phyloP scores from a whole-genome alignment of 1,284 basidiomycete genomes.

The Fereydounia khargensis region DNA sequence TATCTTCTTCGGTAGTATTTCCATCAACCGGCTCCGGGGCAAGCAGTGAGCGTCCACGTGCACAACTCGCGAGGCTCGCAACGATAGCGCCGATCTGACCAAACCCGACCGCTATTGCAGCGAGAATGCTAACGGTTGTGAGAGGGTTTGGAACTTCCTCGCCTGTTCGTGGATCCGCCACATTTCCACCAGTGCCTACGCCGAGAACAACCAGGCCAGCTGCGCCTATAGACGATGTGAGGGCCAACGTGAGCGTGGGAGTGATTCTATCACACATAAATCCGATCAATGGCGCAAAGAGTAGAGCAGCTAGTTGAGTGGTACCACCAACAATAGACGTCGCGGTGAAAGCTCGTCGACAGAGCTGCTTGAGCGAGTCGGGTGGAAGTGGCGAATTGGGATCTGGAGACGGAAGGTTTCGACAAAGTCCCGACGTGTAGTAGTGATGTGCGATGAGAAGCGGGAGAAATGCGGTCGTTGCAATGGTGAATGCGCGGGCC shows the following conservation, averaged over 20 bases:
- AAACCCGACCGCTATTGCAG: slow-evolving; percentile 28
- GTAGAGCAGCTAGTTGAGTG: slow-evolving; percentile 29
- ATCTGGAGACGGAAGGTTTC: slow-evolving; percentile 23
- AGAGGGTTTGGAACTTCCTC: slow-evolving; percentile 26
- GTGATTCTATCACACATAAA: slow-evolving; percentile 25
- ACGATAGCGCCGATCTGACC: slow-evolving; percentile 42
- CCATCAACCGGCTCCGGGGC: too few relatives aligned
- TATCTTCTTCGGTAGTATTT: neutral
- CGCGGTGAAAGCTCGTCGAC: slow-evolving; percentile 32
- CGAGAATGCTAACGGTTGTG: slow-evolving; percentile 13
- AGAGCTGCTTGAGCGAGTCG: slow-evolving; percentile 36
- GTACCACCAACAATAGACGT: slow-evolving; percentile 35
- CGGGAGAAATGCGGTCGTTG: slow-evolving; percentile 42
- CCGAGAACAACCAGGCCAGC: slow-evolving; percentile 25
- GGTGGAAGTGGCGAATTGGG: slow-evolving; percentile 21
- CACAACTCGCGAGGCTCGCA: slow-evolving; percentile 27
- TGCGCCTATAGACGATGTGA: slow-evolving; percentile 22
- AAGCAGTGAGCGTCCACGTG: slow-evolving; percentile 5
- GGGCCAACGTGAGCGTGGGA: slow-evolving; percentile 16
- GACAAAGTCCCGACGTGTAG: slow-evolving; percentile 33
- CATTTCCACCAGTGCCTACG: slow-evolving; percentile 13
- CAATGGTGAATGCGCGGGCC: slow-evolving; percentile 39
- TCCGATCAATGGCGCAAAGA: slow-evolving; percentile 29
- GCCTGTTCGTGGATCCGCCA: slow-evolving; percentile 10
- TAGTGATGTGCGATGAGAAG: slow-evolving; percentile 39